phyloP scores from a whole-genome alignment of 2,329 filamentous ascomycete genomes.

The Rhynchosporium secalis region DNA sequence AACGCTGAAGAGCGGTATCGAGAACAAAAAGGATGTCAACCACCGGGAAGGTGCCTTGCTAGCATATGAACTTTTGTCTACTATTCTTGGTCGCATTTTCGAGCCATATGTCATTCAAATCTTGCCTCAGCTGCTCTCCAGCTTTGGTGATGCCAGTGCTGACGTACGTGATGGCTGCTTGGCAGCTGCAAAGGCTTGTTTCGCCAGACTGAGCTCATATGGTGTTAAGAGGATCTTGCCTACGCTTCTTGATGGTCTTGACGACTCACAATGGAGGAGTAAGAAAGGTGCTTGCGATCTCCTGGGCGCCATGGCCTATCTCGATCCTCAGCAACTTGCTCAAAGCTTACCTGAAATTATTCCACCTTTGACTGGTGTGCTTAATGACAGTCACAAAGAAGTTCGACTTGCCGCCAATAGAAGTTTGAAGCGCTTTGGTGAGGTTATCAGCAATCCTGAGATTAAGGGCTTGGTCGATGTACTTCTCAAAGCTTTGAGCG shows the following conservation, averaged over 20 bases:
- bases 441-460: constrained; percentile 97
- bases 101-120: constrained; percentile 97
- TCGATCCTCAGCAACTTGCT: constrained; percentile 92
- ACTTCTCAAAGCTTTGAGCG: constrained; percentile 92
- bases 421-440: constrained; percentile 95
- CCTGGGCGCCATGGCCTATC: constrained; percentile 95
- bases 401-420: constrained; percentile 89
- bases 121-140: constrained; percentile 82
- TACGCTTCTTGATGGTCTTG: constrained; percentile 84
- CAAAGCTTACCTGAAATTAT: constrained; percentile 94
- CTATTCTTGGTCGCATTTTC: constrained; percentile 82
- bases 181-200: constrained; percentile 91
- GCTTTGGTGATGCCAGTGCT: constrained; percentile 84
- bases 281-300: constrained; percentile 98
- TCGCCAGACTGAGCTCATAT: constrained; percentile 88
- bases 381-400: constrained; percentile 98
- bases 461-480: constrained; percentile 90
- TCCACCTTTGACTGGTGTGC: constrained; percentile 85
- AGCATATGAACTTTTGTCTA: constrained; percentile 86
- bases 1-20: constrained; percentile 75
- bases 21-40: constrained; percentile 91
- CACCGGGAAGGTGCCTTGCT: constrained; percentile 87
- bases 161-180: constrained; percentile 93
- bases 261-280: constrained; percentile 95
- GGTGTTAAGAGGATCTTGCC: constrained; percentile 94